Evolutionary conservation across 1,284 basidiomycete genomes (phyloP).

Genomic region (Leccinum ponderosum): DNA sequence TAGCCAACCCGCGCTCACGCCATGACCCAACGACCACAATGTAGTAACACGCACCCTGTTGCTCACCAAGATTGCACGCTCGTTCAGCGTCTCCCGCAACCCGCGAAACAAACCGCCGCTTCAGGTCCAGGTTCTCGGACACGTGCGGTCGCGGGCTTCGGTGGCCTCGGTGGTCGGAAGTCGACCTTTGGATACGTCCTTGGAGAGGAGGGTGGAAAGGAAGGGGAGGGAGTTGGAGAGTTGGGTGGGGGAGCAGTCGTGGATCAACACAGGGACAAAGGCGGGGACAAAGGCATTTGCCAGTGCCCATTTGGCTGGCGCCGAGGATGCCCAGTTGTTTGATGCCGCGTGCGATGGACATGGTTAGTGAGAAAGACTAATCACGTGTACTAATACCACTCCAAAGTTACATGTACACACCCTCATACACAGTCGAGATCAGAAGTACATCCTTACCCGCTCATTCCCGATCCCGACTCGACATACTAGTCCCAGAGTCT

Average conservation of each 20-base stretch:
- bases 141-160: conserved; percentile 71
- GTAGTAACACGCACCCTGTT: conserved; percentile 66
- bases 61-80: conserved; percentile 81
- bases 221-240: conserved; percentile 70
- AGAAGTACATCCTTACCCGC: too few species aligned
- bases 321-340: conserved; percentile 71
- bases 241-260: conserved; percentile 68
- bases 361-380: conserved; percentile 22
- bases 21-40: background rate
- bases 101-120: conserved; percentile 76
- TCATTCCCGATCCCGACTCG: too few species aligned
- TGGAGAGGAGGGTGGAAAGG: conserved; percentile 81
- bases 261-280: conserved; percentile 72
- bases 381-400: conserved; percentile 17
- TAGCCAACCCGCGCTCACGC: background rate
- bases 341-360: conserved; percentile 67
- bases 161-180: conserved; percentile 75
- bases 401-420: background rate
- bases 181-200: conserved; percentile 83
- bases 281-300: conserved; percentile 85
- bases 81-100: conserved; percentile 68
- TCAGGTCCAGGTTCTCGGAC: conserved; percentile 83
- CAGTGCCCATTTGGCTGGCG: conserved; percentile 87
- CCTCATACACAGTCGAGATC: too few species aligned
- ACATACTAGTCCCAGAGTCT: too few species aligned